phyloP scores from a whole-genome alignment of 2,329 filamentous ascomycete species.

The Apiospora arundinis region DNA sequence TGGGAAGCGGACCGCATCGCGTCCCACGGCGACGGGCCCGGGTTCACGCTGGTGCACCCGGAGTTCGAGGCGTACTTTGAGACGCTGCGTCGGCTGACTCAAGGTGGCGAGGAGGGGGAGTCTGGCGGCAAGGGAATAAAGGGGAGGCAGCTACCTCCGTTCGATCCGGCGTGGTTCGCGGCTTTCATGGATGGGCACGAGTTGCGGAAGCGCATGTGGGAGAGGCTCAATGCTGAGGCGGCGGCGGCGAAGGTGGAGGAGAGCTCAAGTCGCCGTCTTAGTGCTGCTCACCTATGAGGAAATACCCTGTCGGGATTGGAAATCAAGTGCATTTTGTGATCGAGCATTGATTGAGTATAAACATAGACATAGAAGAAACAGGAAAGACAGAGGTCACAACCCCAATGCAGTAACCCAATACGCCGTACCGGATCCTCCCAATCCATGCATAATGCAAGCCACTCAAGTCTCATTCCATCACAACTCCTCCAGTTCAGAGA shows the following conservation, averaged over 20 bases:
- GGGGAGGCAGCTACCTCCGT: constrained; percentile 53
- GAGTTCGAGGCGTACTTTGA: constrained; percentile 73
- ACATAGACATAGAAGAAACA: background rate
- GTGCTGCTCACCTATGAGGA: background rate
- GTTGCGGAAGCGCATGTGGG: constrained; percentile 64
- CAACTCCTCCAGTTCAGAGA: background rate
- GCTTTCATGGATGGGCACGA: constrained; percentile 62
- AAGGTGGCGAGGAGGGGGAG: constrained; percentile 44
- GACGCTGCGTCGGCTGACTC: constrained; percentile 55
- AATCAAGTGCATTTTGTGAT: background rate
- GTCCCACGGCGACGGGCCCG: constrained; percentile 59
- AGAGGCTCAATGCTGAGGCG: constrained; percentile 51
- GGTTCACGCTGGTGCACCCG: constrained; percentile 63
- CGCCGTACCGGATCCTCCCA: background rate
- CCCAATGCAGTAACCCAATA: background rate
- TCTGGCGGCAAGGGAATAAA: constrained; percentile 47
- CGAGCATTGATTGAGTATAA: background rate
- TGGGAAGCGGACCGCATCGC: constrained; percentile 66
- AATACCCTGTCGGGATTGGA: background rate
- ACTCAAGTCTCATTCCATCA: background rate
- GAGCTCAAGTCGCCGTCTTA: background rate
- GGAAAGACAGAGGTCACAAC: background rate
- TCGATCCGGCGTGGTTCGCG: constrained; percentile 52
- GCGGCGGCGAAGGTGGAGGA: background rate
- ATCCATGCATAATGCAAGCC: background rate